These are phyloP conservation scores for Arthrobotrys sinensis DNA, from an alignment of 2,329 filamentous ascomycete species.

Conservation along the genomic window DNA sequence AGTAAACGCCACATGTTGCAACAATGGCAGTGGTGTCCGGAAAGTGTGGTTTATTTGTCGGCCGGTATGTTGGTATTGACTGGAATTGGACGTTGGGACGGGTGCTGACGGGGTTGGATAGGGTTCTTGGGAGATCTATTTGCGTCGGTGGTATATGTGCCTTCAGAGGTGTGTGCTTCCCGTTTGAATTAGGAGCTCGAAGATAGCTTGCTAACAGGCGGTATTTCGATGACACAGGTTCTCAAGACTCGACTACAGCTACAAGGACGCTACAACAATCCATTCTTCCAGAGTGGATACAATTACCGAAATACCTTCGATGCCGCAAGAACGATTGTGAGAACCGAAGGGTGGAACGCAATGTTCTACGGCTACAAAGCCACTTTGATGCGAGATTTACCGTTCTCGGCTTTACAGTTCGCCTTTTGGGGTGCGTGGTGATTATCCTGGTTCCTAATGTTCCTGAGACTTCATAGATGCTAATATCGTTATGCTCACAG, in stretches of 20 bases:
- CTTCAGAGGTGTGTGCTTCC: conserved; percentile 78
- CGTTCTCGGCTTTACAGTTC: conserved; percentile 96
- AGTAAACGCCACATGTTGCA: conserved; percentile 93
- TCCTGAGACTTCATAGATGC: too few species aligned
- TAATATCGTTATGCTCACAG: conserved; percentile 66
- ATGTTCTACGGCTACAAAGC: conserved; percentile 98
- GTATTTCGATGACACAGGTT: conserved; percentile 67
- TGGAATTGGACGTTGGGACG: background rate
- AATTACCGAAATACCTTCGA: conserved; percentile 91
- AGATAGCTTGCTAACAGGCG: background rate
- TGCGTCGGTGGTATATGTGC: conserved; percentile 93
- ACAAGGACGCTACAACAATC: conserved; percentile 95
- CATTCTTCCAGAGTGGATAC: conserved; percentile 92
- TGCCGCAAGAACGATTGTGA: conserved; percentile 86
- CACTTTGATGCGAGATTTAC: conserved; percentile 92
- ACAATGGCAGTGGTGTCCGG: conserved; percentile 81
- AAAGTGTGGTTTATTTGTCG: conserved; percentile 86
- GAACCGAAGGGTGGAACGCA: conserved; percentile 84
- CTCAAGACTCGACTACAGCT: conserved; percentile 97
- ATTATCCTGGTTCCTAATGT: too few species aligned
- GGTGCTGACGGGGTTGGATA: conserved; percentile 36
- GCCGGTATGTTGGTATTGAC: conserved; percentile 75
- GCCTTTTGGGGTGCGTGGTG: conserved; percentile 79
- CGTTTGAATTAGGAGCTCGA: background rate
- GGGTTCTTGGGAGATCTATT: conserved; percentile 94